Evolutionary conservation across 2,329 filamentous ascomycete genomes (phyloP).

Genomic region (Scedosporium dehoogii): DNA sequence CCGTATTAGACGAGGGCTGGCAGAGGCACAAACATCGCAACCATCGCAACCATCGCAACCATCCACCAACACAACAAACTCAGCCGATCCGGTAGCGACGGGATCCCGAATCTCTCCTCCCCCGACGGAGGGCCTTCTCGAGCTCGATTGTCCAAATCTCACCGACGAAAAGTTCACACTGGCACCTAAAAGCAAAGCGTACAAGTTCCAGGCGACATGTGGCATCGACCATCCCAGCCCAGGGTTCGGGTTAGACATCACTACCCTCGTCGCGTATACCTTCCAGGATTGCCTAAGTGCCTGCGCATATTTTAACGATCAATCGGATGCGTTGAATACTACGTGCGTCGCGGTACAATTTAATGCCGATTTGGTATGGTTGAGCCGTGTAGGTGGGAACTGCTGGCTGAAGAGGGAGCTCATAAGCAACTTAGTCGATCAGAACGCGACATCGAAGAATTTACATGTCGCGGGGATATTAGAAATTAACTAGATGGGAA

Average conservation of each 20-base stretch:
- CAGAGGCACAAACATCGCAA: neutral
- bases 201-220: neutral
- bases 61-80: neutral
- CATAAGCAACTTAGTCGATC: too few species aligned
- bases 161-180: neutral
- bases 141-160: slow-evolving; percentile 7
- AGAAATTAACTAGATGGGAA: too few species aligned
- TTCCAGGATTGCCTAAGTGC: slow-evolving; percentile 4
- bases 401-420: neutral
- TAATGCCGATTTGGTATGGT: neutral
- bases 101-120: neutral
- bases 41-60: neutral
- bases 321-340: neutral
- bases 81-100: neutral
- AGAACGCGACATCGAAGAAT: too few species aligned
- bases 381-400: neutral
- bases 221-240: neutral
- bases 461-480: too few species aligned
- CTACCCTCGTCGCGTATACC: slow-evolving; percentile 2
- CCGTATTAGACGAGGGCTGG: neutral
- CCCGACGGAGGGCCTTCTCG: neutral
- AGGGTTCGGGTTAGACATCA: neutral
- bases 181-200: neutral
- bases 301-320: slow-evolving; percentile 1
- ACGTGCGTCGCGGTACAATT: slow-evolving; percentile 3